These are phyloP conservation scores for Aphanomyces invadans DNA, from an alignment of 352 stramenopile species.

Conservation along the genomic window DNA sequence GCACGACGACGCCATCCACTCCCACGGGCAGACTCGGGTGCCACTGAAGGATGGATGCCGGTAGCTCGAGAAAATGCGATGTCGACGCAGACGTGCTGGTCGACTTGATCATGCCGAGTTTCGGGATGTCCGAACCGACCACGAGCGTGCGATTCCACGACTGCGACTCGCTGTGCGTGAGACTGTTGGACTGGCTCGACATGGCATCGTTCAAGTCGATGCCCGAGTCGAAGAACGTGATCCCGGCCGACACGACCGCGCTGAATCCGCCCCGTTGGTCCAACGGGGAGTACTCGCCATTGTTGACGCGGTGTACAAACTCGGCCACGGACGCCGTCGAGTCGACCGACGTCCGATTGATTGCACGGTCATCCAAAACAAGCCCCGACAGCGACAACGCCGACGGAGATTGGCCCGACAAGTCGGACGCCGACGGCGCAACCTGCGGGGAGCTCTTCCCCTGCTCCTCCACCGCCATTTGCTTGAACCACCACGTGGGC, in stretches of 20 bases:
- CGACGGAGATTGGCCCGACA: too few relatives aligned
- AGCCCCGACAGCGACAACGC: not conserved
- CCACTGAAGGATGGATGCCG: constrained; percentile 70
- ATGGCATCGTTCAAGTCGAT: not conserved
- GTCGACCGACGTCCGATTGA: not conserved
- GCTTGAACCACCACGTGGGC: constrained; percentile 69
- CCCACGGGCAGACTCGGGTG: constrained; percentile 68
- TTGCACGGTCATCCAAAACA: not conserved
- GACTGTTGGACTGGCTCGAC: not conserved
- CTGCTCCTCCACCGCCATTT: constrained; percentile 32
- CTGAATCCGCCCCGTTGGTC: not conserved
- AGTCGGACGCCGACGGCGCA: too few relatives aligned
- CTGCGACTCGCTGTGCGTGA: constrained; percentile 8
- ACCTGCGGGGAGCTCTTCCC: not conserved
- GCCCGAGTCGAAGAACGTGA: not conserved
- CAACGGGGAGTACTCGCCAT: not conserved
- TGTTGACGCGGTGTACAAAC: not conserved
- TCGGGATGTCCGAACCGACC: constrained; percentile 3
- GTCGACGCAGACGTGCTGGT: too few relatives aligned
- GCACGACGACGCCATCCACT: constrained; percentile 58
- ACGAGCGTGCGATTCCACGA: constrained; percentile 20
- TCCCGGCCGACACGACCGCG: not conserved
- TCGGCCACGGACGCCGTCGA: not conserved
- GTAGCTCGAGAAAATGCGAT: constrained; percentile 68
- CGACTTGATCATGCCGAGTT: not conserved